A percentile compares a stretch with the other conserved stretches of the same genome.
These are phyloP conservation scores for Cladophialophora exuberans DNA, from an alignment of 2,329 filamentous ascomycete genomes.

Conservation along the genomic window DNA sequence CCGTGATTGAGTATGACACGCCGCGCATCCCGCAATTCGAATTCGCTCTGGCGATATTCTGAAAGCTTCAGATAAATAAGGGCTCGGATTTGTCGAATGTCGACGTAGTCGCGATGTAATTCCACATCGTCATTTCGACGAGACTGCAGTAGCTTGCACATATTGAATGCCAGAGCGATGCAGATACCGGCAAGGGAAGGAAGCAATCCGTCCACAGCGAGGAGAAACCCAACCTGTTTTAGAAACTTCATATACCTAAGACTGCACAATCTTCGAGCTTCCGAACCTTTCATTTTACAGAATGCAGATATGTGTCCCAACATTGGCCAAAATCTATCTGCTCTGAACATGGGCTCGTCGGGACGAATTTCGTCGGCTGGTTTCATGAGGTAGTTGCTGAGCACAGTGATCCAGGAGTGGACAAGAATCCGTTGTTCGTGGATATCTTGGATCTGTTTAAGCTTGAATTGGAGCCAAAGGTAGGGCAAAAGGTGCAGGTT, in stretches of 20 bases:
- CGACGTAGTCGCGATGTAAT: conserved; percentile 11
- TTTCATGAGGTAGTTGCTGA: conserved; percentile 9
- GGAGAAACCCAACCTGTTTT: conserved; percentile 5
- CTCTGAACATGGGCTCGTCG: neutral
- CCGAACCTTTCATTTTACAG: conserved; percentile 3
- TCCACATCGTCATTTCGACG: neutral
- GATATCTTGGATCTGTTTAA: conserved; percentile 6
- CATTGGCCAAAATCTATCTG: conserved; percentile 15
- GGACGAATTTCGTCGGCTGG: neutral
- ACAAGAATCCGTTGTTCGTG: conserved; percentile 6
- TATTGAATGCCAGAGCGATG: conserved; percentile 14
- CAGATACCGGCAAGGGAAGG: neutral
- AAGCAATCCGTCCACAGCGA: conserved; percentile 9
- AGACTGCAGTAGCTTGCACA: conserved; percentile 4
- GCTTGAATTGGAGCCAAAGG: conserved; percentile 14
- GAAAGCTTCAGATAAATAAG: neutral
- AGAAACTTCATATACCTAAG: conserved; percentile 9
- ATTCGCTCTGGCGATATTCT: conserved; percentile 3
- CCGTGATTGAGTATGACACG: neutral
- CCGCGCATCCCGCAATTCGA: conserved; percentile 12
- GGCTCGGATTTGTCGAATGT: conserved; percentile 11
- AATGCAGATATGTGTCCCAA: conserved; percentile 5
- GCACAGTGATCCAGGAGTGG: conserved; percentile 2
- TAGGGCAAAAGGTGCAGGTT: conserved; percentile 10
- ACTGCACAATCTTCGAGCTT: conserved; percentile 3